These are phyloP conservation scores for Dactylellina cionopaga DNA, from an alignment of 2,329 filamentous ascomycete species.

Conservation along the genomic window DNA sequence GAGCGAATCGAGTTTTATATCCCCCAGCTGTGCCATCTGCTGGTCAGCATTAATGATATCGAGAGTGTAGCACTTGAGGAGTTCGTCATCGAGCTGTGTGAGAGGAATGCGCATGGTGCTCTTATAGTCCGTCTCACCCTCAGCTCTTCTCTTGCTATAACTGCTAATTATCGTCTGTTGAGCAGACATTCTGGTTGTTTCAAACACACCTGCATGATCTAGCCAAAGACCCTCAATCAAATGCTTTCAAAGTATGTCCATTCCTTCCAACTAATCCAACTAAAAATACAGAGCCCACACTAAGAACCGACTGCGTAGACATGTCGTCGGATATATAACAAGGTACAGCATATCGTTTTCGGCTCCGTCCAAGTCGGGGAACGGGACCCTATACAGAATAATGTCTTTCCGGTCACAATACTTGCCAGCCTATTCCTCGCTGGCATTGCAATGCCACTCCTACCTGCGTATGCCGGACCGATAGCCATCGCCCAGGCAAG, in stretches of 20 bases:
- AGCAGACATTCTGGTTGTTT: constrained; percentile 87
- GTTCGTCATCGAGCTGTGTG: constrained; percentile 84
- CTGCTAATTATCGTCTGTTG: constrained; percentile 8
- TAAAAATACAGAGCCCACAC: background rate
- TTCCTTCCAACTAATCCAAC: background rate
- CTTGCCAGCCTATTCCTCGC: constrained; percentile 82
- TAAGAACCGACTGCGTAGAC: constrained; percentile 66
- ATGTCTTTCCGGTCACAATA: constrained; percentile 80
- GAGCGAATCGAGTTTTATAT: constrained; percentile 94
- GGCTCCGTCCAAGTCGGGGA: constrained; percentile 67
- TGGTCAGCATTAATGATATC: constrained; percentile 82
- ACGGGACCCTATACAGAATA: constrained; percentile 72
- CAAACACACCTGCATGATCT: constrained; percentile 88
- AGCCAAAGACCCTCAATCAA: constrained; percentile 76
- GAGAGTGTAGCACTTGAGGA: constrained; percentile 92
- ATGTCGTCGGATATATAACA: constrained; percentile 84
- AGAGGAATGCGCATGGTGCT: constrained; percentile 85
- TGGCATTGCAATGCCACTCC: constrained; percentile 76
- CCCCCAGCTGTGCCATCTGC: constrained; percentile 84
- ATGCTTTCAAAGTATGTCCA: constrained; percentile 68
- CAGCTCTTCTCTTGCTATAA: constrained; percentile 50
- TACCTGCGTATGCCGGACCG: constrained; percentile 81
- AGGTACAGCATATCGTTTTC: constrained; percentile 87
- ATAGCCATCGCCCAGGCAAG: constrained; percentile 83
- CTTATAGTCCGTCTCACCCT: constrained; percentile 71